Percentiles rank a stretch among this genome's conserved stretches.
Evolutionary conservation across 75 land plant species (phyloP).

Genomic region (Pinus tabuliformis): DNA sequence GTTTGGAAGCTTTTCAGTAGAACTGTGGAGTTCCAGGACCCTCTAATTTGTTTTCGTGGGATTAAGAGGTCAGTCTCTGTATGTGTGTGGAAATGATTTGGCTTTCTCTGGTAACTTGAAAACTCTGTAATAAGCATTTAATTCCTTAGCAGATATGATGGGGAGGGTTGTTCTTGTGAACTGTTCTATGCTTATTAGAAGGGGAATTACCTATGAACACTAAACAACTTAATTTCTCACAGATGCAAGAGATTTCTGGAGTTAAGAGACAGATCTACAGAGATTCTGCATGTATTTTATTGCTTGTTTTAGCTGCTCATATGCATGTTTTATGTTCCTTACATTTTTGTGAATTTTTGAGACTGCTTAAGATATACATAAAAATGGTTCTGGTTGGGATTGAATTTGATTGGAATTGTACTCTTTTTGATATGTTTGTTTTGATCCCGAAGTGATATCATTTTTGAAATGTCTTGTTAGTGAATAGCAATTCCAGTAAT

Average conservation of each 20-base stretch:
- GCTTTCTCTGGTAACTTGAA: too few species aligned
- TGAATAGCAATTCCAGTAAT: too few species aligned
- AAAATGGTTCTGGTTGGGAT: too few species aligned
- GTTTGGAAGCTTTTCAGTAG: not conserved
- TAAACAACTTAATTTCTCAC: not conserved
- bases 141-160: not conserved
- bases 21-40: not conserved
- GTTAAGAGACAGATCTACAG: not conserved
- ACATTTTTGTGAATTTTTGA: not conserved
- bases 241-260: not conserved
- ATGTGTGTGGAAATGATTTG: not conserved
- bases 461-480: too few species aligned
- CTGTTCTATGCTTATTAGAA: not conserved
- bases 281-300: not conserved
- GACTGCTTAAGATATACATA: not conserved
- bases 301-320: not conserved
- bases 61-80: not conserved
- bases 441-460: too few species aligned
- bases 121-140: not conserved
- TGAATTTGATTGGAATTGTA: too few species aligned
- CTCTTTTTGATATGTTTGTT: too few species aligned
- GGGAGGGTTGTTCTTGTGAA: not conserved
- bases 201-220: not conserved
- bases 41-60: slow-evolving; percentile 4
- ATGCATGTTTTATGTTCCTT: not conserved